These are phyloP conservation scores for Coemansia sp. DNA, from an alignment of 192 early-diverging fungal species.

Conservation along the genomic window DNA sequence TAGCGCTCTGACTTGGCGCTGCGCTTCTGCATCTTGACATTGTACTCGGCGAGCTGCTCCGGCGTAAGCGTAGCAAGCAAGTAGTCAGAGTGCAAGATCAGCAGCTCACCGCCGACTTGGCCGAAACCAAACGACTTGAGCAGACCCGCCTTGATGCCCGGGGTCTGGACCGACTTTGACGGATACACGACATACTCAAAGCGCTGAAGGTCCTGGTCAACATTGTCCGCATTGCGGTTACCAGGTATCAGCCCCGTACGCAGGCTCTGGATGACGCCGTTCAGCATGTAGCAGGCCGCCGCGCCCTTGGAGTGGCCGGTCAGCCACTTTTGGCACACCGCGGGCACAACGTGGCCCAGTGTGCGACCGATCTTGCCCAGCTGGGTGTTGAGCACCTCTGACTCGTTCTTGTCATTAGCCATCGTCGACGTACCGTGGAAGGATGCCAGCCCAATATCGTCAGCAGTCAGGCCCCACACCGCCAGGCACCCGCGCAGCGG, in stretches of 20 bases:
- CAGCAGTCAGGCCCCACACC: conserved; percentile 82
- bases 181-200: conserved; percentile 83
- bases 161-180: conserved; percentile 64
- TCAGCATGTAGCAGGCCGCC: conserved; percentile 93
- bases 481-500: conserved; percentile 85
- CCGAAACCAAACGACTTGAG: conserved; percentile 75
- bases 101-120: conserved; percentile 66
- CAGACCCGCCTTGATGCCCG: conserved; percentile 65
- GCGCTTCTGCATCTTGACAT: conserved; percentile 9
- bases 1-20: conserved; percentile 15
- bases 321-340: conserved; percentile 89
- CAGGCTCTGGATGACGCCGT: conserved; percentile 81
- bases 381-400: conserved; percentile 82
- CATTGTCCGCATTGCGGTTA: conserved; percentile 73
- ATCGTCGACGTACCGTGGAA: conserved; percentile 96
- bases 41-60: conserved; percentile 20
- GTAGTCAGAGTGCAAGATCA: conserved; percentile 69
- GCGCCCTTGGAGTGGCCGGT: conserved; percentile 90
- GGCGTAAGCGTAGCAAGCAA: conserved; percentile 45
- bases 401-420: conserved; percentile 96
- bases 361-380: conserved; percentile 81
- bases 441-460: conserved; percentile 90
- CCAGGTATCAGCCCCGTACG: conserved; percentile 86
- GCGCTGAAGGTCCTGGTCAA: conserved; percentile 59
- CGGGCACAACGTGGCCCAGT: conserved; percentile 77